Evolutionary conservation across 2,329 filamentous ascomycete species (phyloP), one percentile per base, ranked within the genome.

Genomic region (Colletotrichum cordylinicola): DNA sequence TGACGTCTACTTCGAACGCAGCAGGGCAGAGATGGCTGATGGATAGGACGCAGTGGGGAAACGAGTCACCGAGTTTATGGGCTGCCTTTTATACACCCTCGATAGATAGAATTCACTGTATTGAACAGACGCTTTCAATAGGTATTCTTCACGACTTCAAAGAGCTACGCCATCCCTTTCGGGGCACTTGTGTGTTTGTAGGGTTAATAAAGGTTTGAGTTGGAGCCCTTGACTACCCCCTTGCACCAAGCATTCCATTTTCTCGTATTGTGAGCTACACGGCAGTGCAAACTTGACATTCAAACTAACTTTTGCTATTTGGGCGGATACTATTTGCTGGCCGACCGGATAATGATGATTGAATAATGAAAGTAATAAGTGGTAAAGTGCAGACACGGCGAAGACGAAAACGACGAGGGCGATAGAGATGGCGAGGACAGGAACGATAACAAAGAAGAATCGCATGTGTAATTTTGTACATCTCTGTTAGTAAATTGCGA

Each of bases 251-350:
- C 10, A 52, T 8, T 52, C 6, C 43, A 8, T 21, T 52, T 52
- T 0, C n/a, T 8, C 4, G n/a, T 12, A 21, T 4, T 2, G 10
- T 4, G n/a, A 21, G n/a, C 43, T 24, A 12, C 8, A n/a, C 10
- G 21, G 21, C n/a, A 52, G n/a, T 13, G n/a, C 9, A 48, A 52
- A 24, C n/a, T 52, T 13, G 10, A 6, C 43, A 21, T 12, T 4
- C 10, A 5, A 37, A 16, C 7, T 6, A 9, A n/a, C 18, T 5
- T 43, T 3, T 43, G 16, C 16, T 12, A n/a, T n/a, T 48, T 0
- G 18, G 9, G 6, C 9, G n/a, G 18, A n/a, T 43, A 43, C 18
- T 43, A 4, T 18, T 6, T 16, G 9, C 39, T 43, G 18, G n/a
- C 4, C 8, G 10, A 18, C 0, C 8, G 18, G 8, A 43, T 43